Percentiles rank a stretch among this genome's conserved stretches.
phyloP scores from a whole-genome alignment of 139 green algal species.

The Chlamydomonas sp. region DNA sequence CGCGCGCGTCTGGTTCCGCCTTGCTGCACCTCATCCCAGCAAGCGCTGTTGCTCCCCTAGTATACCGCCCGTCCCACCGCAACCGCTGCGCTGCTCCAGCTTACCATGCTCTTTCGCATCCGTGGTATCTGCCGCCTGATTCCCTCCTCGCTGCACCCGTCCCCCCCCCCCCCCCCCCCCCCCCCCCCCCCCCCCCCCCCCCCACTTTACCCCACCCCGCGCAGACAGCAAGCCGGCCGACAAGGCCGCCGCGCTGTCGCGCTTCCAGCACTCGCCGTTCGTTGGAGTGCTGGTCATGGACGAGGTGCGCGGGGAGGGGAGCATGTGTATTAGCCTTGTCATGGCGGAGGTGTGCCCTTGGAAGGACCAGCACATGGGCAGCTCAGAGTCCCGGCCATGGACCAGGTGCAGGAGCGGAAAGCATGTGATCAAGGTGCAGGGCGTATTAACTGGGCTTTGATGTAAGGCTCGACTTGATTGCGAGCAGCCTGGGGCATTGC shows the following conservation, averaged over 20 bases:
- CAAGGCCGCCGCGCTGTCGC: slow-evolving; percentile 50
- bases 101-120: background rate
- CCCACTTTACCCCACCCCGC: too few species aligned
- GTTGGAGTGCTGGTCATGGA: slow-evolving; percentile 88
- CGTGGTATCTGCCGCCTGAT: background rate
- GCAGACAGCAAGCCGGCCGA: slow-evolving; percentile 34
- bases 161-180: background rate
- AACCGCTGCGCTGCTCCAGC: too few species aligned
- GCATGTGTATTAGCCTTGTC: too few species aligned
- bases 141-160: background rate
- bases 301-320: background rate
- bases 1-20: too few species aligned
- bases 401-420: slow-evolving; percentile 42
- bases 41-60: too few species aligned
- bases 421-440: background rate
- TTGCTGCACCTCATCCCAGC: background rate
- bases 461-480: background rate
- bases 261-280: slow-evolving; percentile 63
- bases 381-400: slow-evolving; percentile 84
- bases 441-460: too few species aligned
- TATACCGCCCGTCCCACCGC: background rate
- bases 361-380: too few species aligned
- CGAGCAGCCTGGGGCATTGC: background rate
- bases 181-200: background rate
- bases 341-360: too few species aligned